Evolutionary conservation across 108 stramenopile genomes (phyloP).

Genomic region (Parmales sp.): DNA sequence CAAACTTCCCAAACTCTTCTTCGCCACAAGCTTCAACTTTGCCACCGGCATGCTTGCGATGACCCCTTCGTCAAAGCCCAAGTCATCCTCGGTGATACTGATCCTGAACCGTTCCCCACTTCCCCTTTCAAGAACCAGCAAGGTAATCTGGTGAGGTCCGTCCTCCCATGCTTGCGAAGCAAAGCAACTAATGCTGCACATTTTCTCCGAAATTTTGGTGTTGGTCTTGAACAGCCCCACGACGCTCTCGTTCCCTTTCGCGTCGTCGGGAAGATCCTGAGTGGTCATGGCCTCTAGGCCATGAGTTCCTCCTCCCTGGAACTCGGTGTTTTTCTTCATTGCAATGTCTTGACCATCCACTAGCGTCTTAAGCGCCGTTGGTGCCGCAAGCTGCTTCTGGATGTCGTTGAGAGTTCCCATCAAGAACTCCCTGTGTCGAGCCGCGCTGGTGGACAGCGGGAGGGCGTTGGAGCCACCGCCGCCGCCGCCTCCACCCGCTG

Average conservation of each 20-base stretch:
- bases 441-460: neutral
- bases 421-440: conserved; percentile 2
- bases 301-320: neutral
- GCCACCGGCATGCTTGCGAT: neutral
- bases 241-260: neutral
- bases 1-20: neutral
- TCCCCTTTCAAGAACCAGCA: neutral
- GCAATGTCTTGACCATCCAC: neutral
- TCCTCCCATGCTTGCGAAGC: conserved; percentile 5
- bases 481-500: too few relatives aligned
- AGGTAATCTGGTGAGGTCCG: conserved; percentile 1
- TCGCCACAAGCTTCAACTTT: neutral
- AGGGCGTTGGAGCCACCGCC: too few relatives aligned
- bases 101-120: neutral
- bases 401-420: neutral
- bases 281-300: neutral
- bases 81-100: neutral
- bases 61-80: neutral
- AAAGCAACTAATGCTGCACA: neutral
- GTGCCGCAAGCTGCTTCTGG: neutral
- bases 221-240: neutral
- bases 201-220: neutral
- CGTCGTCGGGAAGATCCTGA: neutral
- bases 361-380: neutral
- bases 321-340: neutral